A percentile compares a stretch with the other conserved stretches of the same genome.
These are phyloP conservation scores for Jatropha multifida DNA, from an alignment of 441 rosid genomes.

Conservation along the genomic window DNA sequence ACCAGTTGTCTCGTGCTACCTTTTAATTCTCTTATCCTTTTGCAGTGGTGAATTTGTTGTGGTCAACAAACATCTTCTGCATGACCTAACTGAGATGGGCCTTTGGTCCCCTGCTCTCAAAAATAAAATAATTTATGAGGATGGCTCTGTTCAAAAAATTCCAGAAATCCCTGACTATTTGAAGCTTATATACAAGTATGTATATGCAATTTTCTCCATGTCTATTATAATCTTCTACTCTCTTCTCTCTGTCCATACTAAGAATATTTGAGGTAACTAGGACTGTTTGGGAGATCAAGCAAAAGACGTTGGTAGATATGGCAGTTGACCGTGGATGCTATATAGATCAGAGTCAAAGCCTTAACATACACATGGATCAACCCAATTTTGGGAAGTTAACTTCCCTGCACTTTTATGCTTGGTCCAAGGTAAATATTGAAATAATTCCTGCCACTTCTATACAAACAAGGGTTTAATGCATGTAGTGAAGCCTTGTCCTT, in stretches of 20 bases:
- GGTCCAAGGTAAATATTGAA: slow-evolving; percentile 65
- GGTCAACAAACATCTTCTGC: slow-evolving; percentile 94
- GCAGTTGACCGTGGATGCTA: slow-evolving; percentile 89
- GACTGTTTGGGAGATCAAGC: slow-evolving; percentile 99
- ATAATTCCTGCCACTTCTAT: not conserved
- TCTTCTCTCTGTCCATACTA: not conserved
- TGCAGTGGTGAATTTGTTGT: slow-evolving; percentile 92
- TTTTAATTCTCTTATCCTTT: slow-evolving; percentile 12
- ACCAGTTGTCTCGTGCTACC: not conserved
- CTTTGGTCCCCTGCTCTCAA: slow-evolving; percentile 74
- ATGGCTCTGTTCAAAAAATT: slow-evolving; percentile 74
- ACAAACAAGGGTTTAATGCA: too few relatives aligned
- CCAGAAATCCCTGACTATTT: slow-evolving; percentile 70
- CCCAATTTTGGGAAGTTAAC: slow-evolving; percentile 83
- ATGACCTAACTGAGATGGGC: slow-evolving; percentile 86
- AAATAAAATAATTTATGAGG: slow-evolving; percentile 66
- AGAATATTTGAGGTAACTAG: slow-evolving; percentile 30
- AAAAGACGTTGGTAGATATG: slow-evolving; percentile 86
- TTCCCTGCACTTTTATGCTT: slow-evolving; percentile 76
- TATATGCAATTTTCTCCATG: not conserved
- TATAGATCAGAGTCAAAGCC: slow-evolving; percentile 92
- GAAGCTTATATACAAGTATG: slow-evolving; percentile 78
- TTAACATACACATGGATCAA: slow-evolving; percentile 90
- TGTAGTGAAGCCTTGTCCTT: too few relatives aligned
- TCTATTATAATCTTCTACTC: not conserved